Evolutionary conservation across 495 filamentous ascomycete genomes (phyloP), one percentile per base, ranked within the genome.

Genomic region (Aspergillus baeticus): DNA sequence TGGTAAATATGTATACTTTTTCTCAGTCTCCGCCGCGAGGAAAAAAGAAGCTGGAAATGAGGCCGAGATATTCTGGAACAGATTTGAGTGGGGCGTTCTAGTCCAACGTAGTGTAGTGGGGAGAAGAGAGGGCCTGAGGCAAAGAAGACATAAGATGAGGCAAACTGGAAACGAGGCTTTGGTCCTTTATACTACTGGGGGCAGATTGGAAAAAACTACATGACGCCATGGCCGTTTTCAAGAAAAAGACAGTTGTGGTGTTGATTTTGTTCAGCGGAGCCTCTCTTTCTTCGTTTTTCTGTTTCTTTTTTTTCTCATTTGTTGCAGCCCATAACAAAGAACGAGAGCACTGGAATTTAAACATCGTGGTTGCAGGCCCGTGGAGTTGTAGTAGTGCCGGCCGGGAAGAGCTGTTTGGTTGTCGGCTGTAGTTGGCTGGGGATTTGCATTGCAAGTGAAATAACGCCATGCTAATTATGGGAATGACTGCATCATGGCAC

Each of bases 141-240:
- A 41, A 29, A 29, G 8, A 3, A 37, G 35, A 37, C 35, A 37
- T 11, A 34, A 34, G 35, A 37, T 44, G 41, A 44, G 18, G 41
- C 41, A 23, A 20, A 44, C 22, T 46, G 22, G 23, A 46, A 29
- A 47, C 26, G 29, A 47, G 1, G 23, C 26, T 47, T 36, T 41
- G 37, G 37, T 41, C 37, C 37, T 41, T 41, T 41, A 41, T 41
- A 41, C 37, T 41, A 41, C 37, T n/a, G n/a, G 37, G 10, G 15
- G 29, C 17, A 10, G 11, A 45, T n/a, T 48, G 17, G 20, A 33
- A 15, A 48, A 11, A 17, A 11, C 17, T 41, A 41, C 37, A 41
- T 66, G 50, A 64, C 58, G 66, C 63, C 43, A 23, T 11, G 29
- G 55, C 26, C 37, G 31, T 47, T 17, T 60, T 63, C 8, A 8